Evolutionary conservation across 2,329 filamentous ascomycete genomes (phyloP).

Genomic region (Aureobasidium sp.): DNA sequence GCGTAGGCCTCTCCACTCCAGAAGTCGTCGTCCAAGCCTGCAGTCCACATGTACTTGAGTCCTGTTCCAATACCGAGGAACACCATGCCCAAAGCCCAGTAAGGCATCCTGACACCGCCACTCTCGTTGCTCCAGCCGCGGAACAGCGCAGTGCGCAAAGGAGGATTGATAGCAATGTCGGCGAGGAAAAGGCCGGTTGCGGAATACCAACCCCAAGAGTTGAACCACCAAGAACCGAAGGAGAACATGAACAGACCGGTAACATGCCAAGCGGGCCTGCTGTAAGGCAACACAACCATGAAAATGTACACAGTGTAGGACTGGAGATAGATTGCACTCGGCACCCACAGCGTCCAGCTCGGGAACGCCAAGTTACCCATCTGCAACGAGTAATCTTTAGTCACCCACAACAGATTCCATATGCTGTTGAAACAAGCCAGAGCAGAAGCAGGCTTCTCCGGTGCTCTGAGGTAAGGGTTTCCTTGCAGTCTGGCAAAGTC

Average conservation of each 20-base stretch:
- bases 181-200: conserved; percentile 34
- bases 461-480: neutral
- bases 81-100: conserved; percentile 27
- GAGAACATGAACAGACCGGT: conserved; percentile 33
- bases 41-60: conserved; percentile 37
- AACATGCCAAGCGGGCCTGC: conserved; percentile 32
- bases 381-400: conserved; percentile 28
- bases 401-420: conserved; percentile 39
- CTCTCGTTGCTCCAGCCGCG: conserved; percentile 17
- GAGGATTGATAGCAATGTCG: conserved; percentile 35
- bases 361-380: conserved; percentile 35
- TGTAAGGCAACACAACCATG: conserved; percentile 38
- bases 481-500: neutral
- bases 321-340: conserved; percentile 36
- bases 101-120: conserved; percentile 17
- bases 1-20: conserved; percentile 29
- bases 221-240: conserved; percentile 38
- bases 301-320: conserved; percentile 40
- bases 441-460: neutral
- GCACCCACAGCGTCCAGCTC: conserved; percentile 36
- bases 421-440: conserved; percentile 33
- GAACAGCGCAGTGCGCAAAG: conserved; percentile 25
- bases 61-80: conserved; percentile 28
- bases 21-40: conserved; percentile 28
- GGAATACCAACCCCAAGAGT: conserved; percentile 40